Evolutionary conservation across 1,284 basidiomycete genomes (phyloP), one percentile per base, ranked within the genome.

Genomic region (Hypsizygus ulmarius): DNA sequence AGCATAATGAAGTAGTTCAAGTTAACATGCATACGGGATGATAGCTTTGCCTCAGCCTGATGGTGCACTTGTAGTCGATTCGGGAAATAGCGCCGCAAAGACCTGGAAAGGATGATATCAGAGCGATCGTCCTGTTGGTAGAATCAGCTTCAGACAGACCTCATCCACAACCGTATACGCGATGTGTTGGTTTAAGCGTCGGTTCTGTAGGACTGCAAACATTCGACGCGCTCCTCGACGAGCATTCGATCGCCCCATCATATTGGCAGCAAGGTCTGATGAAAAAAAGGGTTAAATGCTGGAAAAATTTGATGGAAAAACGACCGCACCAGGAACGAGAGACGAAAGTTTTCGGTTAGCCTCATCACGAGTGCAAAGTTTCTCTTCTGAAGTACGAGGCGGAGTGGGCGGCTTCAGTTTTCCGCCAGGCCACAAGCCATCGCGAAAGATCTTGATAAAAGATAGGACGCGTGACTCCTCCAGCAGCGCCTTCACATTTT

Each of bases 221-320:
- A 96, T 87, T 42, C 92, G 78, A 40, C 93, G 78, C 3, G 95
- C 93, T 5, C 94, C 96, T 37, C 93, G 79, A 5, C 93, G 80
- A 8, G 95, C 93, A 64, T 98, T 97, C 1, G 91, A 87, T 18
- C 93, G 78, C 7, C 96, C 96, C 54, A 98, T 96, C 84, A 97
- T 92, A 61, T 96, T 97, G 5, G 95, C 92, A 25, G 91, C 93
- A 39, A 97, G 69, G 60, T 97, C 96, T 93, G 53, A 21, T 14
- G 3, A 29, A 39, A 30, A 28, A 5, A 43, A 46, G 51, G n/a
- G 38, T 21, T 19, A 40, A 18, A 28, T 47, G 38, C 0, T 43
- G n/a, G n/a, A 14, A 43, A 43, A 39, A 19, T 6, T 1, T 10
- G 10, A 19, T 9, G n/a, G 5, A 14, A 6, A 12, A 16, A 15